These are phyloP conservation scores for Torulaspora maleeae DNA, from an alignment of 805 yeast genomes.

Conservation along the genomic window DNA sequence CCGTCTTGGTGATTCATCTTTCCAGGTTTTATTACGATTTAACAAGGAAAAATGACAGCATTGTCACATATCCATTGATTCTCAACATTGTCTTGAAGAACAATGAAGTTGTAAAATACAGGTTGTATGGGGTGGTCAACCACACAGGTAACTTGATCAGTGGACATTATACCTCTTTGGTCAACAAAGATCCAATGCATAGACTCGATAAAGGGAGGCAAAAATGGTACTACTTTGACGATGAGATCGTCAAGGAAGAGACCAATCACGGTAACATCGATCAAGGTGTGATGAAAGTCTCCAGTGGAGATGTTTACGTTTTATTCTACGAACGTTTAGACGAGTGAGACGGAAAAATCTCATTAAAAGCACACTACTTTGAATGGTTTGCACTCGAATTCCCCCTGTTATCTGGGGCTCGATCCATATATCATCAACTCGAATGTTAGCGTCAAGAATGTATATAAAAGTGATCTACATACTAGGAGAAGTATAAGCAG, in stretches of 20 bases:
- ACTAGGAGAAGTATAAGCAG: neutral
- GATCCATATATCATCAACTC: neutral
- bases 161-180: conserved; percentile 72
- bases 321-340: conserved; percentile 53
- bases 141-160: conserved; percentile 66
- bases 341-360: neutral
- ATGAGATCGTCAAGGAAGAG: conserved; percentile 50
- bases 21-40: conserved; percentile 65
- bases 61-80: conserved; percentile 52
- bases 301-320: conserved; percentile 61
- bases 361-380: neutral
- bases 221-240: conserved; percentile 73
- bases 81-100: conserved; percentile 45
- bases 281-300: conserved; percentile 37
- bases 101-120: conserved; percentile 41
- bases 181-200: conserved; percentile 44
- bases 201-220: conserved; percentile 35
- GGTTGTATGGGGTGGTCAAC: conserved; percentile 58
- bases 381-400: neutral
- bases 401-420: neutral
- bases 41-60: conserved; percentile 49
- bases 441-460: neutral
- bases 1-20: conserved; percentile 72
- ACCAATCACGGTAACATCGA: conserved; percentile 45
- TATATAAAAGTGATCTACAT: neutral